Percentiles rank a stretch among this genome's conserved stretches.
Evolutionary conservation across 139 green algal genomes (phyloP).

Genomic region (Volvox reticuliferus): DNA sequence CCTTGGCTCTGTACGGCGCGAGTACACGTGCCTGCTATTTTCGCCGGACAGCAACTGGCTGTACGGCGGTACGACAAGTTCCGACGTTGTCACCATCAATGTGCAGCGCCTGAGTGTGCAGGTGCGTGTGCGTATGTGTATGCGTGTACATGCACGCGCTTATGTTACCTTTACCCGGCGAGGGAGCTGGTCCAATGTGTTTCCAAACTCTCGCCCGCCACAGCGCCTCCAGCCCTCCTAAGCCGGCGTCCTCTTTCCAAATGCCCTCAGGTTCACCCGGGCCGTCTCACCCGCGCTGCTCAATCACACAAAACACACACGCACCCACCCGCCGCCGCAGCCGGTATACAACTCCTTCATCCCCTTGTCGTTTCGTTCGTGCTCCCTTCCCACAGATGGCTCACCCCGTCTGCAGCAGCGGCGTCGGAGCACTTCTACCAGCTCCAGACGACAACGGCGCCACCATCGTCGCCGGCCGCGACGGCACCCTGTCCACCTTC

Average conservation of each 20-base stretch:
- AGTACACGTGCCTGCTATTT: conserved; percentile 64
- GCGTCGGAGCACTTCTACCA: conserved; percentile 50
- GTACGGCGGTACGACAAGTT: conserved; percentile 65
- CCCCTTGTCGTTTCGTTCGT: background rate
- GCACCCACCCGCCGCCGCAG: too few species aligned
- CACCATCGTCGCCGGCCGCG: conserved; percentile 1
- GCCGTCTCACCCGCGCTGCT: too few species aligned
- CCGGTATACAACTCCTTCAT: background rate
- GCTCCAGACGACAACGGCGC: background rate
- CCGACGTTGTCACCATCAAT: conserved; percentile 72
- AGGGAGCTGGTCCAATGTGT: too few species aligned
- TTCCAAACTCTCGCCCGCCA: too few species aligned
- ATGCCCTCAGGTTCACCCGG: too few species aligned
- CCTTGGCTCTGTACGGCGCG: conserved; percentile 60
- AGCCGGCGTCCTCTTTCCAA: too few species aligned
- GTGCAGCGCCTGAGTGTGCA: conserved; percentile 65
- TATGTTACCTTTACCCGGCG: too few species aligned
- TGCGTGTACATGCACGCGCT: too few species aligned
- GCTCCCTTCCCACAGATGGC: conserved; percentile 35
- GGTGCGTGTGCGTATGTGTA: conserved; percentile 30
- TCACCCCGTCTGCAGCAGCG: conserved; percentile 55
- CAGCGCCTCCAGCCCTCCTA: too few species aligned
- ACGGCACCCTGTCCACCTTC: conserved; percentile 28
- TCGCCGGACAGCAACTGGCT: conserved; percentile 66
- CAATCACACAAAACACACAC: too few species aligned